phyloP scores from a whole-genome alignment of 2,329 filamentous ascomycete species.

The Colletotrichum eremochloae region DNA sequence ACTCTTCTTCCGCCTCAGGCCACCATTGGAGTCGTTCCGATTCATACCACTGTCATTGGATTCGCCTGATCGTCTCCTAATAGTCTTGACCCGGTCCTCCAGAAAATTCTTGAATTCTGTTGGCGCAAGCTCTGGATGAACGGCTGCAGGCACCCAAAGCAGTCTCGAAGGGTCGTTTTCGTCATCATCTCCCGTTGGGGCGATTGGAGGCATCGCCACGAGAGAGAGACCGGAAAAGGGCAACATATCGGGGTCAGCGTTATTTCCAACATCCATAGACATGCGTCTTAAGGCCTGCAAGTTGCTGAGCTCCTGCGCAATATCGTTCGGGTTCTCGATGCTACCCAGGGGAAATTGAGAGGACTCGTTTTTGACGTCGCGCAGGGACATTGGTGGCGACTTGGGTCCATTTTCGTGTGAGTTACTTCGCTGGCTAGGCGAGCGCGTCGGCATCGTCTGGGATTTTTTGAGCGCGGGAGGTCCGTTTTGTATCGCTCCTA shows the following conservation, averaged over 20 bases:
- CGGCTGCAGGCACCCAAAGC: constrained; percentile 94
- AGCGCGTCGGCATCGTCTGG: constrained; percentile 57
- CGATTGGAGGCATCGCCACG: constrained; percentile 78
- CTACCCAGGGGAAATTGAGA: constrained; percentile 88
- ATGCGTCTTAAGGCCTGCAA: constrained; percentile 89
- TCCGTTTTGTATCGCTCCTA: constrained; percentile 48
- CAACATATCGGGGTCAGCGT: constrained; percentile 79
- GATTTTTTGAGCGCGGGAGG: constrained; percentile 56
- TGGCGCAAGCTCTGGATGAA: constrained; percentile 95
- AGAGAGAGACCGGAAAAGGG: constrained; percentile 75
- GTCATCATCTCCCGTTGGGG: constrained; percentile 80
- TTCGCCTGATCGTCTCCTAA: constrained; percentile 85
- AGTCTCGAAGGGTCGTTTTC: constrained; percentile 90
- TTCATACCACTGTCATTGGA: constrained; percentile 66
- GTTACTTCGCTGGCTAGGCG: constrained; percentile 56
- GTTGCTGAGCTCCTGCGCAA: constrained; percentile 93
- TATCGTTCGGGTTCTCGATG: constrained; percentile 88
- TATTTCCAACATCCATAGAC: constrained; percentile 92
- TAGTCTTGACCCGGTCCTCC: constrained; percentile 91
- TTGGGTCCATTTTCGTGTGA: constrained; percentile 58
- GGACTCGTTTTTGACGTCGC: constrained; percentile 71
- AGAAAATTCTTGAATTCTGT: constrained; percentile 97
- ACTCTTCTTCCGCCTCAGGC: constrained; percentile 87
- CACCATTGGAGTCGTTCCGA: constrained; percentile 69
- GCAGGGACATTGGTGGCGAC: constrained; percentile 67